A percentile compares a stretch with the other conserved stretches of the same genome.
These are phyloP conservation scores for Chytriomyces hyalinus DNA, from an alignment of 192 early-diverging fungal genomes.

Conservation along the genomic window DNA sequence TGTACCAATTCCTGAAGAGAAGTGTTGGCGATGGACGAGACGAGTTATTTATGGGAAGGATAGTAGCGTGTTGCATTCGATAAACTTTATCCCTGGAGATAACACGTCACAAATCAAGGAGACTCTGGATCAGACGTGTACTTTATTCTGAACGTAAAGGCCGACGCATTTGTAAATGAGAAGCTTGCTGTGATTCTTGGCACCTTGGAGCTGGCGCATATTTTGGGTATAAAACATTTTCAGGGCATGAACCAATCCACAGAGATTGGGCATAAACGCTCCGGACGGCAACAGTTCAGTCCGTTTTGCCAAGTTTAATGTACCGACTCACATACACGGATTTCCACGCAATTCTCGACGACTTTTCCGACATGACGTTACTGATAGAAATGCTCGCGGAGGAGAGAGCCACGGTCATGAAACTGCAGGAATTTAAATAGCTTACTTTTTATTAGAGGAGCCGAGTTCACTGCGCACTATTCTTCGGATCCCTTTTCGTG, in stretches of 20 bases:
- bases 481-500: no score
- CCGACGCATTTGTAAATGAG: constrained; percentile 27
- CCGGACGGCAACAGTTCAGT: background rate
- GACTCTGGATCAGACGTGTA: constrained; percentile 40
- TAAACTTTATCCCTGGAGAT: constrained; percentile 37
- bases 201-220: constrained; percentile 40
- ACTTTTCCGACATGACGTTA: constrained; percentile 12
- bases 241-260: background rate
- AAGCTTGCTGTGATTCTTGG: constrained; percentile 15
- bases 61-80: background rate
- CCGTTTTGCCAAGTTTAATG: background rate
- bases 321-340: constrained; percentile 7
- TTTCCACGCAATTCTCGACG: background rate
- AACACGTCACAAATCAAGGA: constrained; percentile 36
- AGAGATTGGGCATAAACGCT: background rate
- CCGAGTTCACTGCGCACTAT: no score
- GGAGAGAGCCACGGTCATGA: background rate
- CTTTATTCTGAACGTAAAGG: constrained; percentile 38
- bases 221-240: constrained; percentile 19
- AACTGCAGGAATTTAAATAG: background rate
- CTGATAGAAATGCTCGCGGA: background rate
- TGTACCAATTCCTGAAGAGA: constrained; percentile 37
- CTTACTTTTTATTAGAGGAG: no score
- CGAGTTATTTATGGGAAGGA: constrained; percentile 32
- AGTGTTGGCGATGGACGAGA: constrained; percentile 33